Conservation (phyloP, 306 rosid species). For the Castanopsis chinensis region DNA sequence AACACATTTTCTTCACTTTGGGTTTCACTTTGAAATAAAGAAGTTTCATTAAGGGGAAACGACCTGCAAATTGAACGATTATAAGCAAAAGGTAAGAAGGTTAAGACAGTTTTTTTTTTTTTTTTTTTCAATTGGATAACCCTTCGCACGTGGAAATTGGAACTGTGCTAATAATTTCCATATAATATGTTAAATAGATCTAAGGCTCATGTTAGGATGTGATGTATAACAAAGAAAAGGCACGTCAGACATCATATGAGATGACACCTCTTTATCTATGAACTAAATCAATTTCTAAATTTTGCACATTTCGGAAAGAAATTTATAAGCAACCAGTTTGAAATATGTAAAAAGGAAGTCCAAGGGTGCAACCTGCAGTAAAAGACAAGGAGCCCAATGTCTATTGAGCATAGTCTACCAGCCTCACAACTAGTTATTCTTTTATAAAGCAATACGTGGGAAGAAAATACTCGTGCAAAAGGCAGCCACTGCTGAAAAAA, state of each 20-base stretch:
- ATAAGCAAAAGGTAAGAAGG: conserved; percentile 16
- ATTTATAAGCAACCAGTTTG: not conserved
- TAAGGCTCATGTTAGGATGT: not conserved
- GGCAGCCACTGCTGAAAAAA: not conserved
- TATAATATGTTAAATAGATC: not conserved
- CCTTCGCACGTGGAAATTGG: not conserved
- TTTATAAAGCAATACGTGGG: not conserved
- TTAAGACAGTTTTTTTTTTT: too few relatives aligned
- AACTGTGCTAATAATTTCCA: not conserved
- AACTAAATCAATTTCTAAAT: not conserved
- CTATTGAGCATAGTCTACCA: not conserved
- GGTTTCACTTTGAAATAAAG: conserved; percentile 36
- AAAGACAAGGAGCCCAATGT: not conserved
- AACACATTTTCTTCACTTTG: conserved; percentile 46
- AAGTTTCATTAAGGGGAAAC: conserved; percentile 57
- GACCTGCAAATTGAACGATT: conserved; percentile 44
- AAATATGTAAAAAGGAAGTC: not conserved
- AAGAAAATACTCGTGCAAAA: not conserved
- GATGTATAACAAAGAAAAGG: not conserved
- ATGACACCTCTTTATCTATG: not conserved
- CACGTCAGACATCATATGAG: not conserved
- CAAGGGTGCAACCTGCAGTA: not conserved
- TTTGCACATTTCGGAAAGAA: not conserved
- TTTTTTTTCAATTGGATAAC: not conserved
- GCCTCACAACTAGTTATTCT: not conserved